phyloP scores from a whole-genome alignment of 345 rosid genomes.

The Rhodamnia rubescens region DNA sequence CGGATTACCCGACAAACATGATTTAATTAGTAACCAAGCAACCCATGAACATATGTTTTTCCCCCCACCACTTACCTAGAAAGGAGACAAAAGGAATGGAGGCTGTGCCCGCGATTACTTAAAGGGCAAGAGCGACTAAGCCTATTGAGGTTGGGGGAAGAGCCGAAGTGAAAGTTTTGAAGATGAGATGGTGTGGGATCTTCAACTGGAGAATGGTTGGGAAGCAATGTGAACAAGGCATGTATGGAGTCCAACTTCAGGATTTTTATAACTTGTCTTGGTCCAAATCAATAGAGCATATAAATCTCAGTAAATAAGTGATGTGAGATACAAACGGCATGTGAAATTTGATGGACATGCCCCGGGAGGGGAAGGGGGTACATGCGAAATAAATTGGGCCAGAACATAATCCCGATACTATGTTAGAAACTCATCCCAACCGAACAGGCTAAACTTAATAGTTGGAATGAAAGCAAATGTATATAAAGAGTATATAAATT shows the following conservation, averaged over 20 bases:
- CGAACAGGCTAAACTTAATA: background rate
- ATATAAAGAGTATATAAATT: background rate
- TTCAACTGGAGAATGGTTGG: background rate
- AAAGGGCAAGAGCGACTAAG: background rate
- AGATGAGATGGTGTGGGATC: background rate
- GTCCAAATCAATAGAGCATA: background rate
- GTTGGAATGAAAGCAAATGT: background rate
- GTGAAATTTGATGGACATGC: background rate
- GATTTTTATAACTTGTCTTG: background rate
- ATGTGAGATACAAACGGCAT: background rate
- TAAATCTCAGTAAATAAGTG: fast-evolving
- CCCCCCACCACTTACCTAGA: background rate
- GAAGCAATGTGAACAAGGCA: background rate
- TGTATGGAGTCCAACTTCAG: background rate
- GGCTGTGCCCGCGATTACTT: background rate
- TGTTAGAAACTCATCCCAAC: background rate
- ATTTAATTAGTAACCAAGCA: slow-evolving; percentile 11
- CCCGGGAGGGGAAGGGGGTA: no score
- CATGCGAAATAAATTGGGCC: background rate
- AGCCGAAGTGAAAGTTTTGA: background rate
- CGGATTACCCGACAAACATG: slow-evolving; percentile 6
- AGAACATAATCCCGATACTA: background rate
- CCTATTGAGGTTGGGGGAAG: background rate
- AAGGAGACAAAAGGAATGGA: background rate
- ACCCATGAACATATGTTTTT: slow-evolving; percentile 1